Evolutionary conservation across 805 yeast genomes (phyloP), one percentile per base, ranked within the genome.

Genomic region (Candida ortonii): DNA sequence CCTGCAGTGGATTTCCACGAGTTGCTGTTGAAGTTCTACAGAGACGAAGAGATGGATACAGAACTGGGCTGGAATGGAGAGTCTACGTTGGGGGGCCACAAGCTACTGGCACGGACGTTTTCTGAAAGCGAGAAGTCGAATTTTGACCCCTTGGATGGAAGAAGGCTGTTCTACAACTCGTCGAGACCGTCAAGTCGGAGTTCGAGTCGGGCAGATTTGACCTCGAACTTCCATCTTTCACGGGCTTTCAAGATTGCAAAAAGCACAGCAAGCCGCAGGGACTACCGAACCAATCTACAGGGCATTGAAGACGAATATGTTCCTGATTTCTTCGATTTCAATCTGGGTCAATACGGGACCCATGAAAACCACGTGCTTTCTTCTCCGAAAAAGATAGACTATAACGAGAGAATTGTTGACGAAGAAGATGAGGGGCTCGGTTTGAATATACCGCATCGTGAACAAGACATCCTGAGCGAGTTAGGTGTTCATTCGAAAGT

Each of bases 261-360:
- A 19, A 29, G 31, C 20, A 16, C 34, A 24, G 26, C 25, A n/a
- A 33, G 18, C 26, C 21, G 35, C 30, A 30, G 33, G 19, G 18
- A n/a, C n/a, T n/a, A 15, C 22, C 13, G 14, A 33, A 14, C 24
- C 20, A 28, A 23, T 7, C 22, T 28, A 11, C 39, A 38, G 21
- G 88, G 86, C 1, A 62, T 82, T 45, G 82, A 78, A 49, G 90
- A 83, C 53, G 93, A 84, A 50, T 84, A 83, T 49, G 71, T 84
- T 11, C 90, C 90, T 0, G 84, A 80, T 30, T 63, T 84, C 14
- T 24, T 28, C 15, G 38, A 28, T 18, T 79, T 79, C 26, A 41
- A 52, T 25, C 34, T 51, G 12, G 17, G 37, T 1, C 38, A 37
- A 6, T 54, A 46, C 37, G 49, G 46, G n/a, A 18, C 16, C 8